Percentiles rank a stretch among this genome's conserved stretches.
These are phyloP conservation scores for Centrapalus pauciflorus DNA, from an alignment of 129 eudicot genomes.

Conservation along the genomic window DNA sequence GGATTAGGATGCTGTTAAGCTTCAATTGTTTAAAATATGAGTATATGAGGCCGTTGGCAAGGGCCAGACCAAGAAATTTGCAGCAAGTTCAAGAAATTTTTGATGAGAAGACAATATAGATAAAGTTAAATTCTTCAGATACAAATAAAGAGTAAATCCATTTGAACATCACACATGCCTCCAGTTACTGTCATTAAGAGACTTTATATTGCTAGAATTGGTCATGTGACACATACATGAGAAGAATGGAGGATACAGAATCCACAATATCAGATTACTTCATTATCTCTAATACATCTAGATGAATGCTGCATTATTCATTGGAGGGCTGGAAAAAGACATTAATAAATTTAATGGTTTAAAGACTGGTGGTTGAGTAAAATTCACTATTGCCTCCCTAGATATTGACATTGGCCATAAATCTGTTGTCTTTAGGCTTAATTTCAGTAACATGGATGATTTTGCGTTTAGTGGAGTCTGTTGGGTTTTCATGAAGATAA, in stretches of 20 bases:
- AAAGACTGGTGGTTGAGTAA: not conserved
- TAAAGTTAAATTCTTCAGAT: not conserved
- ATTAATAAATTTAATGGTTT: not conserved
- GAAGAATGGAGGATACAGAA: not conserved
- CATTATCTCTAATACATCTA: not conserved
- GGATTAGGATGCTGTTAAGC: slow-evolving; percentile 1
- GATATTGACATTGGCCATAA: not conserved
- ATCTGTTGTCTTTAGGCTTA: not conserved
- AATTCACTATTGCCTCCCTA: not conserved
- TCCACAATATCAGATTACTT: not conserved
- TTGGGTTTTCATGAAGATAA: not conserved
- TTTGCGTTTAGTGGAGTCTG: not conserved
- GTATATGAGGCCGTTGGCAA: not conserved
- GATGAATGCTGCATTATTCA: not conserved
- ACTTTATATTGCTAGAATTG: slow-evolving; percentile 14
- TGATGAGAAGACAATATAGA: not conserved
- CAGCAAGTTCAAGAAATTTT: not conserved
- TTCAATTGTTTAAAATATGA: not conserved
- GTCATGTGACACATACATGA: slow-evolving; percentile 9
- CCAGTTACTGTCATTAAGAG: not conserved
- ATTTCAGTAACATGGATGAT: not conserved
- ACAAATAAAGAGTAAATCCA: slow-evolving; percentile 13
- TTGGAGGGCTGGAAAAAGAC: not conserved
- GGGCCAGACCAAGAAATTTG: slow-evolving; percentile 11
- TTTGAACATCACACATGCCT: not conserved